Evolutionary conservation across 257 asterid species (phyloP).

Genomic region (Thymus quinquecostatus): DNA sequence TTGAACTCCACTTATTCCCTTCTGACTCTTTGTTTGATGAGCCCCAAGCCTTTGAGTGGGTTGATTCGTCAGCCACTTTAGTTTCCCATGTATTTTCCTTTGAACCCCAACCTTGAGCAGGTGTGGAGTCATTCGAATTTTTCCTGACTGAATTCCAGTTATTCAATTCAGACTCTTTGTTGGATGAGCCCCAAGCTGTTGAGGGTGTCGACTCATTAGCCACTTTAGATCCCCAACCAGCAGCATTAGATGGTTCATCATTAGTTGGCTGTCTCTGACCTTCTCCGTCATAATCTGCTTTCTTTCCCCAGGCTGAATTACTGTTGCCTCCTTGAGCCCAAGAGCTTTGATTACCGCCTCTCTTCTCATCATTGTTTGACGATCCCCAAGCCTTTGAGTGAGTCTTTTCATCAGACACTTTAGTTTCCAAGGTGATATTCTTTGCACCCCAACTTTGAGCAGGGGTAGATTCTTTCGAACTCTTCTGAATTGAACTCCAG

Average conservation of each 20-base stretch:
- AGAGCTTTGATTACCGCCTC: not conserved
- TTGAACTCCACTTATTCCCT: conserved; percentile 36
- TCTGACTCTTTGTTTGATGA: conserved; percentile 34
- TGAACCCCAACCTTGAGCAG: too few relatives aligned
- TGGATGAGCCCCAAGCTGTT: conserved; percentile 49
- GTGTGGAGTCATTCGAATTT: too few relatives aligned
- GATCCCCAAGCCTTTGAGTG: conserved; percentile 27
- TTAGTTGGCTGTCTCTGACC: not conserved
- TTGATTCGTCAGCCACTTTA: conserved; percentile 13
- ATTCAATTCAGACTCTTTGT: conserved; percentile 21
- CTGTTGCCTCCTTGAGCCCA: conserved; percentile 21
- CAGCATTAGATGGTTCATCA: too few relatives aligned
- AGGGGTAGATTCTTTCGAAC: conserved; percentile 32
- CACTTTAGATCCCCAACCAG: too few relatives aligned
- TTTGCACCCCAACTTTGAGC: conserved; percentile 45
- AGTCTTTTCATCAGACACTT: conserved; percentile 34
- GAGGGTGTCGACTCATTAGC: not conserved
- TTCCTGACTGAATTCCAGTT: too few relatives aligned
- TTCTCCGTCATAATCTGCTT: conserved; percentile 32
- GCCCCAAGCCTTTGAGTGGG: not conserved
- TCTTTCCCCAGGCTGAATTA: conserved; percentile 41
- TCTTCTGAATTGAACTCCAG: conserved; percentile 44
- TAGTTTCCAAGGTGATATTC: conserved; percentile 36
- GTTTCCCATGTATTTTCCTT: conserved; percentile 34
- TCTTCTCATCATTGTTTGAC: not conserved